These are phyloP conservation scores for Ricinus communis DNA, from an alignment of 345 rosid species.

Conservation along the genomic window DNA sequence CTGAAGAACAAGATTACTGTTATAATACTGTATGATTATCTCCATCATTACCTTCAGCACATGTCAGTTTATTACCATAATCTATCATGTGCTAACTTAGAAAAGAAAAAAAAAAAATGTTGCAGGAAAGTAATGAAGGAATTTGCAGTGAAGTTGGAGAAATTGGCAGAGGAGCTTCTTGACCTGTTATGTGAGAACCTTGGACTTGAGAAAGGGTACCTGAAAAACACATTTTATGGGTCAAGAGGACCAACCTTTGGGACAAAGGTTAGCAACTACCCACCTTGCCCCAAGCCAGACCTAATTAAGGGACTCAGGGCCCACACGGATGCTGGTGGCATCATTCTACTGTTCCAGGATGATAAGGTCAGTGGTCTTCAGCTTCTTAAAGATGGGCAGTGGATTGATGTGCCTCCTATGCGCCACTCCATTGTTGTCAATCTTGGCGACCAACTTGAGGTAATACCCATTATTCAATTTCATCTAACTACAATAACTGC, in stretches of 20 bases:
- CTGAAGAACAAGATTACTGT: no score
- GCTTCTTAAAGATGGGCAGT: slow-evolving; percentile 80
- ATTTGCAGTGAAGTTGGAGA: slow-evolving; percentile 68
- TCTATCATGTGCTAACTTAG: no score
- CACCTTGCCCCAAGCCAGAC: slow-evolving; percentile 94
- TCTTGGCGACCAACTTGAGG: slow-evolving; percentile 96
- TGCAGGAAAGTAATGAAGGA: slow-evolving; percentile 72
- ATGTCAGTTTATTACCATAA: no score
- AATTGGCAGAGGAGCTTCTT: slow-evolving; percentile 73
- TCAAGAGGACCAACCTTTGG: slow-evolving; percentile 76
- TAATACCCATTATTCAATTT: slow-evolving; percentile 11
- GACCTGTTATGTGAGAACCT: slow-evolving; percentile 85
- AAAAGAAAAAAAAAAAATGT: not conserved
- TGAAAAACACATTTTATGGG: slow-evolving; percentile 66
- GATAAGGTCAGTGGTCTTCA: slow-evolving; percentile 90
- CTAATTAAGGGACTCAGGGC: slow-evolving; percentile 87
- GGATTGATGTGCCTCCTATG: slow-evolving; percentile 96
- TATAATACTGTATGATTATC: not conserved
- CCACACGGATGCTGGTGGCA: slow-evolving; percentile 99
- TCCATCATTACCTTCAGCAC: not conserved
- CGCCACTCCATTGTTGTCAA: slow-evolving; percentile 88
- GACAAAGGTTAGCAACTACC: slow-evolving; percentile 93
- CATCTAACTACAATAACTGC: not conserved
- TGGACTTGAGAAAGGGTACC: slow-evolving; percentile 73
- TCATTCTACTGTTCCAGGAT: slow-evolving; percentile 86